Base-by-base conservation (phyloP, 805 yeast species). In the Yarrowia sp. region DNA sequence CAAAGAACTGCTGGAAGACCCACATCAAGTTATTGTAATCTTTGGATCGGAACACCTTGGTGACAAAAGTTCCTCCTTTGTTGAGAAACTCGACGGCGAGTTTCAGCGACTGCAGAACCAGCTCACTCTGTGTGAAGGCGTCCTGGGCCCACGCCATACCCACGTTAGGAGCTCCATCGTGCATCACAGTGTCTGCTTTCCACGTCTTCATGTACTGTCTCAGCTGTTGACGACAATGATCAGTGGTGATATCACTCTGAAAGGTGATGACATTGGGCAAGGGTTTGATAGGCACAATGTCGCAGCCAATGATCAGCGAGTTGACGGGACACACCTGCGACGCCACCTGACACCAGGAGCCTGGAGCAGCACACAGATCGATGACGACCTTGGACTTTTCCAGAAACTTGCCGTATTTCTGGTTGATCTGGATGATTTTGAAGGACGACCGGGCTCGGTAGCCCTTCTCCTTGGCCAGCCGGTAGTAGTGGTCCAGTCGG, bases 101-200 rank as follows among this genome's bases (percentile, higher is more conserved):
- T 77, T 89, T 92, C 74, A 95, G 83, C 39, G 98, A 97, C 81
- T 93, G 97, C 72, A 95, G 82, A 38, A 97, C 96, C 73, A 95
- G 86, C 76, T 94, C 98, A 34, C 97, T 92, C 81, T 95, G 99
- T 1, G 98, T 92, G 80, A 91, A 95, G 0, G 99, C 99, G 86
- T 95, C 99, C 79, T 95, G 99, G 20, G 91, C 95, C 99, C 99
- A 95, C n/a, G 97, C 97, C 75, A 95, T 84, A 88, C 99, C 99
- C 74, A 95, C 98, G 76, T 95, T 95, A 38, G 99, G 99, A 36
- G 99, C 99, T 88, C 99, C 99, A 84, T 95, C 99, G 79, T 95
- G 99, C 76, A 95, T 81, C 19, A 95, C 98, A 0, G 97, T 91
- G 76, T 95, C 98, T 1, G 98, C 99, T 74, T 95, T 95, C 98